A percentile compares a stretch with the other conserved stretches of the same genome.
phyloP scores from a whole-genome alignment of 495 filamentous ascomycete species.

The Aspergillus cristatus region DNA sequence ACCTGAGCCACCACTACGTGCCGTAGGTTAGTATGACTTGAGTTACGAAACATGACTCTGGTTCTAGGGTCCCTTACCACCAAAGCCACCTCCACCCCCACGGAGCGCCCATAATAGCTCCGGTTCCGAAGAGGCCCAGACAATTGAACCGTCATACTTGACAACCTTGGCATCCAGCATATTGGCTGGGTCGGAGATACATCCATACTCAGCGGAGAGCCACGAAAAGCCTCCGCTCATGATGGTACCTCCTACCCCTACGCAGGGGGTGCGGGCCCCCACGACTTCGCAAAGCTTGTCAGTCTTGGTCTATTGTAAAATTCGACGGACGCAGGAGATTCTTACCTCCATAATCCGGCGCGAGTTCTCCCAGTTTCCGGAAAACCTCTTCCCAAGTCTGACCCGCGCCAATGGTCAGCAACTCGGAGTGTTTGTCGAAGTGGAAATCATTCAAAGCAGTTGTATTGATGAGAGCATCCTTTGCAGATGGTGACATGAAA shows the following conservation, averaged over 20 bases:
- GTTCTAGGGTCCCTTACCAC: conserved; percentile 8
- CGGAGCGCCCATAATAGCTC: conserved; percentile 38
- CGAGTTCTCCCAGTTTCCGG: conserved; percentile 3
- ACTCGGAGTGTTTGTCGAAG: conserved; percentile 7
- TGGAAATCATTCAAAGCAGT: conserved; percentile 10
- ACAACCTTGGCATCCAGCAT: conserved; percentile 13
- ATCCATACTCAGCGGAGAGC: conserved; percentile 7
- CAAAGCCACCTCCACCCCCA: conserved; percentile 40
- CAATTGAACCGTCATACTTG: conserved; percentile 9
- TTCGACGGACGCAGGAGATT: too few relatives aligned
- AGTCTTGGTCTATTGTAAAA: too few relatives aligned
- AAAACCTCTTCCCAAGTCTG: conserved; percentile 9
- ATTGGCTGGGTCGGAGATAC: conserved; percentile 7
- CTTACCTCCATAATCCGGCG: conserved; percentile 8
- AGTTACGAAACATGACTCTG: too few relatives aligned
- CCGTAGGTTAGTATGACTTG: too few relatives aligned
- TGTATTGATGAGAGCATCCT: conserved; percentile 8
- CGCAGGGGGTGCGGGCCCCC: conserved; percentile 7
- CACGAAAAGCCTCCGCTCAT: conserved; percentile 7
- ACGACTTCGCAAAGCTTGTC: conserved; percentile 7
- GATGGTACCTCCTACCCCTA: conserved; percentile 9
- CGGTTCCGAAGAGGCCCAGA: conserved; percentile 12
- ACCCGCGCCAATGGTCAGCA: conserved; percentile 8
- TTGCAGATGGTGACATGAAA: conserved; percentile 5
- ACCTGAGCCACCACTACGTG: conserved; percentile 2